Evolutionary conservation across 2,329 filamentous ascomycete genomes (phyloP).

Genomic region (Penicillium sclerotigenum): DNA sequence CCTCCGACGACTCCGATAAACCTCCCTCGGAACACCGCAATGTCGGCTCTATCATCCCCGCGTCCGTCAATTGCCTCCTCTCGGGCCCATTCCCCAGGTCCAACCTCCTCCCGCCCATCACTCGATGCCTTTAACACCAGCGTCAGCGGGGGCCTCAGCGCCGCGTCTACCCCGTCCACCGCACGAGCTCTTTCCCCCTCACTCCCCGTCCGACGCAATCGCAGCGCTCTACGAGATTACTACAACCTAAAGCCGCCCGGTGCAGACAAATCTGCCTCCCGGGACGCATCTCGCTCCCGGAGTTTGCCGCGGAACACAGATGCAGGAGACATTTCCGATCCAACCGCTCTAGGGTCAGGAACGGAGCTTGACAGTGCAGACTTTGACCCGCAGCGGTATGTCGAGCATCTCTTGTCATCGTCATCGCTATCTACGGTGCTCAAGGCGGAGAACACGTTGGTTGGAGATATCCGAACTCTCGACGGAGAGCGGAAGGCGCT

Average conservation of each 20-base stretch:
- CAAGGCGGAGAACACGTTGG: constrained; percentile 46
- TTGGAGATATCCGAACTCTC: constrained; percentile 74
- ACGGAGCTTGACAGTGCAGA: constrained; percentile 68
- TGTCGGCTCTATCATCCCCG: constrained; percentile 61
- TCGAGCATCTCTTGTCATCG: constrained; percentile 41
- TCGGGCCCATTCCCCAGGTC: constrained; percentile 55
- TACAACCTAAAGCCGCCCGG: constrained; percentile 70
- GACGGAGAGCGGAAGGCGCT: constrained; percentile 96
- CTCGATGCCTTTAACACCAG: constrained; percentile 64
- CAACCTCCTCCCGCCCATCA: constrained; percentile 71
- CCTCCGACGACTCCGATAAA: constrained; percentile 5
- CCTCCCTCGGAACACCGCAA: constrained; percentile 27
- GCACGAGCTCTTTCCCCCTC: constrained; percentile 41
- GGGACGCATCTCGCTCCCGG: constrained; percentile 32
- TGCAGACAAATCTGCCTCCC: constrained; percentile 31
- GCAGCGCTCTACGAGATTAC: constrained; percentile 86
- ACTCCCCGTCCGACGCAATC: constrained; percentile 59
- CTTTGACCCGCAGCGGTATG: constrained; percentile 67
- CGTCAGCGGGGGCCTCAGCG: constrained; percentile 47
- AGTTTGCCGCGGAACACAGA: constrained; percentile 44
- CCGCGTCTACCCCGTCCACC: constrained; percentile 35
- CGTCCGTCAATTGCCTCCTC: constrained; percentile 58
- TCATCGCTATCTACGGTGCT: constrained; percentile 44
- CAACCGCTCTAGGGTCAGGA: constrained; percentile 29
- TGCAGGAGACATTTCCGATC: constrained; percentile 40